These are phyloP conservation scores for Cryptococcus neoformans DNA, from an alignment of 1,284 basidiomycete species.

Conservation along the genomic window DNA sequence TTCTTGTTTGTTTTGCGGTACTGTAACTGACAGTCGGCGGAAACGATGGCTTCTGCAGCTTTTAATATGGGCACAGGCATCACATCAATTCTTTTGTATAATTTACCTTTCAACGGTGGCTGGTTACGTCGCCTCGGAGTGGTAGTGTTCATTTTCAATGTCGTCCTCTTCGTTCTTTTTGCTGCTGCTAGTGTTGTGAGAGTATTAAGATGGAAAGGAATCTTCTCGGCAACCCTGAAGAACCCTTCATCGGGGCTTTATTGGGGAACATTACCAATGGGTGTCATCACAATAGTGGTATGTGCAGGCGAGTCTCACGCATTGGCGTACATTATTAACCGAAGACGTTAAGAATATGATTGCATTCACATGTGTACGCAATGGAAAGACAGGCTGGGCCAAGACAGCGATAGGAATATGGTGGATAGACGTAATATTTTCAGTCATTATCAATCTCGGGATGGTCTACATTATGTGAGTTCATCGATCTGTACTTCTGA, in stretches of 20 bases:
- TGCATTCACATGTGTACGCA: constrained; percentile 47
- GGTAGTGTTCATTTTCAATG: constrained; percentile 64
- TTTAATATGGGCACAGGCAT: constrained; percentile 54
- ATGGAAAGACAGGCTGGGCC: constrained; percentile 57
- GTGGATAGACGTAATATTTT: constrained; percentile 66
- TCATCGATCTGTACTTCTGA: background rate
- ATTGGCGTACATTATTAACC: constrained; percentile 25
- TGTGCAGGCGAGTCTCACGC: constrained; percentile 21
- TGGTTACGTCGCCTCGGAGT: constrained; percentile 47
- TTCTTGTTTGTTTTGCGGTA: background rate
- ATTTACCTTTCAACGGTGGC: constrained; percentile 50
- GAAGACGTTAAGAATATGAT: constrained; percentile 49
- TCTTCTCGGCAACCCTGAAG: constrained; percentile 58
- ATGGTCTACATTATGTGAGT: constrained; percentile 64
- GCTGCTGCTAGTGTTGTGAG: constrained; percentile 53
- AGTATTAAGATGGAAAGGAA: constrained; percentile 58
- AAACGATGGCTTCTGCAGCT: background rate
- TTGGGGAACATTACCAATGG: constrained; percentile 69
- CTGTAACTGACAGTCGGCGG: background rate
- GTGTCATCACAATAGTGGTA: constrained; percentile 61
- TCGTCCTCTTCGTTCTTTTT: constrained; percentile 62
- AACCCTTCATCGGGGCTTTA: constrained; percentile 67
- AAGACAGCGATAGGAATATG: constrained; percentile 65
- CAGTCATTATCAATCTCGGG: constrained; percentile 61
- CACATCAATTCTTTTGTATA: constrained; percentile 49